phyloP scores from a whole-genome alignment of 1,284 basidiomycete species.

The Ceratobasidium sp. region DNA sequence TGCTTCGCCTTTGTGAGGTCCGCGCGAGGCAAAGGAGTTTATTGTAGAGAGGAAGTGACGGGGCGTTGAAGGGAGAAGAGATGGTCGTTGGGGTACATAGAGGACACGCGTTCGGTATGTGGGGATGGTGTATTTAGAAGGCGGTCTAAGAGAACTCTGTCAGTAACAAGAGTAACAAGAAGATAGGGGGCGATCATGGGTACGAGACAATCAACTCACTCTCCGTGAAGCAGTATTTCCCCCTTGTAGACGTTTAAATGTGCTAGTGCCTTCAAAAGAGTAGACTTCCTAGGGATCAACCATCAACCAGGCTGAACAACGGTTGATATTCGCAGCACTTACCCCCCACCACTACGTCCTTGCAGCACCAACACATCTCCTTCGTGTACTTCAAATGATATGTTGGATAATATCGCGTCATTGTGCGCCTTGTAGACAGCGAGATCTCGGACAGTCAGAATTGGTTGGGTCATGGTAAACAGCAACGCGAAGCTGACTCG shows the following conservation, averaged over 20 bases:
- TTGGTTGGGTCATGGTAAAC: slow-evolving; percentile 44
- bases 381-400: slow-evolving; percentile 70
- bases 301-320: slow-evolving; percentile 21
- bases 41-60: slow-evolving; percentile 73
- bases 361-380: slow-evolving; percentile 78
- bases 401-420: slow-evolving; percentile 64
- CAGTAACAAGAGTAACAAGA: too few species aligned
- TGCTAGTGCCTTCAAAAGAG: slow-evolving; percentile 82
- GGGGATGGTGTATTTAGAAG: slow-evolving; percentile 59
- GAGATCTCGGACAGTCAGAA: slow-evolving; percentile 61
- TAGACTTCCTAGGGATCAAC: slow-evolving; percentile 68
- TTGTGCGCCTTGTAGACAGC: slow-evolving; percentile 60
- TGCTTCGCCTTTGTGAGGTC: slow-evolving; percentile 42
- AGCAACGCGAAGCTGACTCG: neutral
- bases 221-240: slow-evolving; percentile 69
- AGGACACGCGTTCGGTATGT: slow-evolving; percentile 77
- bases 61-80: slow-evolving; percentile 82
- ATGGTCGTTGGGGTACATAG: slow-evolving; percentile 87
- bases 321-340: slow-evolving; percentile 46
- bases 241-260: slow-evolving; percentile 80
- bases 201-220: slow-evolving; percentile 58
- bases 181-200: neutral
- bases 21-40: slow-evolving; percentile 66
- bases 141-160: slow-evolving; percentile 21
- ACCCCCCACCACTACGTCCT: slow-evolving; percentile 79